These are phyloP conservation scores for Phytophthora nicotianae DNA, from an alignment of 352 stramenopile species.

Conservation along the genomic window DNA sequence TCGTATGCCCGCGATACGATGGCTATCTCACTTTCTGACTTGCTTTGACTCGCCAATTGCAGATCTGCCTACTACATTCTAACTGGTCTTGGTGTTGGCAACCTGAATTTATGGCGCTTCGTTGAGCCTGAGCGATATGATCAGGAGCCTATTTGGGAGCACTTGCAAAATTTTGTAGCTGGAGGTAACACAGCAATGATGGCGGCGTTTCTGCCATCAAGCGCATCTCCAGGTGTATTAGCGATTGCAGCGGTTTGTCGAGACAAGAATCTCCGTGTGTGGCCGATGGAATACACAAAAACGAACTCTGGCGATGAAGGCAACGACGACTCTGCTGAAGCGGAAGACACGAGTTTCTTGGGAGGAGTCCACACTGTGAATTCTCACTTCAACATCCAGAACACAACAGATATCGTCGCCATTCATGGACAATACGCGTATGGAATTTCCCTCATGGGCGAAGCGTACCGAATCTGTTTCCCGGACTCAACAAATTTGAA, in stretches of 20 bases:
- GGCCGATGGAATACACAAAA: constrained; percentile 53
- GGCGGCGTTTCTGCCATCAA: constrained; percentile 58
- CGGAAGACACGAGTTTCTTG: constrained; percentile 27
- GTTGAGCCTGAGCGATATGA: constrained; percentile 40
- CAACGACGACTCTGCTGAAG: constrained; percentile 31
- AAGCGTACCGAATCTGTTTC: constrained; percentile 68
- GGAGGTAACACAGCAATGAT: constrained; percentile 64
- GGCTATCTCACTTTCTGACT: background rate
- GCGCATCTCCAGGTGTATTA: constrained; percentile 26
- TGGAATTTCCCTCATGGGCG: constrained; percentile 66
- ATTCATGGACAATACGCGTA: constrained; percentile 72
- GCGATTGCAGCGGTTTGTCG: constrained; percentile 54
- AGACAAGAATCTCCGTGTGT: constrained; percentile 74
- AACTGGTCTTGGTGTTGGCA: constrained; percentile 73
- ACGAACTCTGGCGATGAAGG: constrained; percentile 8
- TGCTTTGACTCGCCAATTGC: background rate
- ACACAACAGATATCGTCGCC: constrained; percentile 61
- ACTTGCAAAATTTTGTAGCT: constrained; percentile 58
- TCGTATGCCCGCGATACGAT: background rate
- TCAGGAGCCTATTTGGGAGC: constrained; percentile 51
- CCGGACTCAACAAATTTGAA: constrained; percentile 34
- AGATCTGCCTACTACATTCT: constrained; percentile 78
- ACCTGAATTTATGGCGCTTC: constrained; percentile 79
- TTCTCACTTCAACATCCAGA: constrained; percentile 59
- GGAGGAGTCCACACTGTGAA: constrained; percentile 46